phyloP scores from a whole-genome alignment of 2,329 filamentous ascomycete species.

The Myriosclerotinia curreyana region DNA sequence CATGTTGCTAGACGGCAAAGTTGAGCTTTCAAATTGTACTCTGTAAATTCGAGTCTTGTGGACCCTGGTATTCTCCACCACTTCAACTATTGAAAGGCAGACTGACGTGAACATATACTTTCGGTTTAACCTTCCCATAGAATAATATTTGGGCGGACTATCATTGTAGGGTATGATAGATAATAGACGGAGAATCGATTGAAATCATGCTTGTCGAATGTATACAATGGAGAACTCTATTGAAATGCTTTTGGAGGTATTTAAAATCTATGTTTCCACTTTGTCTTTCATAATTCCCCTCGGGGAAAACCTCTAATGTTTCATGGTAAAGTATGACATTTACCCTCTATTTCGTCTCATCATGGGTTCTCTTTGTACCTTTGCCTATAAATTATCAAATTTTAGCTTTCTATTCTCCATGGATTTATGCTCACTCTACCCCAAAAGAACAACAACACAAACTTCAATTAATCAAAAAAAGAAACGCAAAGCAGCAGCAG shows the following conservation, averaged over 20 bases:
- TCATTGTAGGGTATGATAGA: not conserved
- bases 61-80: not conserved
- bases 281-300: not conserved
- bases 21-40: not conserved
- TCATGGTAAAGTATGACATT: not conserved
- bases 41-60: not conserved
- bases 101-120: not conserved
- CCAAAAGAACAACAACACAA: conserved; percentile 8
- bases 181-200: not conserved
- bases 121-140: not conserved
- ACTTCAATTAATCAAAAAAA: conserved; percentile 1
- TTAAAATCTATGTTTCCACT: not conserved
- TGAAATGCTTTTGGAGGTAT: not conserved
- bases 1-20: not conserved
- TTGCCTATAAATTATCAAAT: conserved; percentile 20
- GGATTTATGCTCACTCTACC: conserved; percentile 13
- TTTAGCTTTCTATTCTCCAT: conserved; percentile 28
- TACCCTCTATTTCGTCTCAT: conserved; percentile 27
- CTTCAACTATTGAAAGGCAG: not conserved
- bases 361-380: conserved; percentile 38
- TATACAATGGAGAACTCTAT: not conserved
- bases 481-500: conserved; percentile 15
- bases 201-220: not conserved
- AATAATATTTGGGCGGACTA: not conserved
- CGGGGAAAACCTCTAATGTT: not conserved